Base-by-base conservation (phyloP, 73 alveolate genomes). In the Paramecium sexaurelia region DNA sequence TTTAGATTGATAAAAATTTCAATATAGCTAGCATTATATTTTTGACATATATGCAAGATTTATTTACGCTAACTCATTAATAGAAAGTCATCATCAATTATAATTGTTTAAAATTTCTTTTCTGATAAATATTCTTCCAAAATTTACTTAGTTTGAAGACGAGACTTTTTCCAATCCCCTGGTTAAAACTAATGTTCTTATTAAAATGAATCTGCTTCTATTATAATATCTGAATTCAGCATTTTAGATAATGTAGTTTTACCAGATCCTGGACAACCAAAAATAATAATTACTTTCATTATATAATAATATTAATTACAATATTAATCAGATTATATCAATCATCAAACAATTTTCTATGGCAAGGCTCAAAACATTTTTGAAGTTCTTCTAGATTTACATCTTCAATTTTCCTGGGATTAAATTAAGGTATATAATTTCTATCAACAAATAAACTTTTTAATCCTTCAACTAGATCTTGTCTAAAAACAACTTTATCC, bases 211-310 rank as follows among this genome's bases (percentile, higher is more conserved):
- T 78, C 90, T 0, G 45, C 90, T 20, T 37, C 43, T 41, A 78
- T 20, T 20, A 24, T 39, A 61, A 78, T 29, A 24, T 45, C 90
- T 17, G 86, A 4, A 71, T 71, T 32, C 2, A 78, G 45, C 7
- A 24, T 11, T 78, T 78, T 41, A 40, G 75, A 41, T n/a, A 78
- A 33, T 7, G 90, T 78, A 78, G 90, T 39, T 32, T 78, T 78
- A 22, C 90, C 90, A 17, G 90, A 37, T 20, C 90, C 90, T 9
- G 90, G 90, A 45, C 90, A 78, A 78, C 90, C 90, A 78, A 41
- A 78, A 9, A 78, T 39, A 19, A 78, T 22, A 13, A 43, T 41
- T 3, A 78, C 66, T 27, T 35, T 71, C 55, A 35, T 68, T 51
- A 17, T n/a, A n/a, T n/a, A 51, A 51, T 51, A 51, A n/a, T 66